Conservation (phyloP, 2,329 filamentous ascomycete genomes). For the Penicillium sumatraense region DNA sequence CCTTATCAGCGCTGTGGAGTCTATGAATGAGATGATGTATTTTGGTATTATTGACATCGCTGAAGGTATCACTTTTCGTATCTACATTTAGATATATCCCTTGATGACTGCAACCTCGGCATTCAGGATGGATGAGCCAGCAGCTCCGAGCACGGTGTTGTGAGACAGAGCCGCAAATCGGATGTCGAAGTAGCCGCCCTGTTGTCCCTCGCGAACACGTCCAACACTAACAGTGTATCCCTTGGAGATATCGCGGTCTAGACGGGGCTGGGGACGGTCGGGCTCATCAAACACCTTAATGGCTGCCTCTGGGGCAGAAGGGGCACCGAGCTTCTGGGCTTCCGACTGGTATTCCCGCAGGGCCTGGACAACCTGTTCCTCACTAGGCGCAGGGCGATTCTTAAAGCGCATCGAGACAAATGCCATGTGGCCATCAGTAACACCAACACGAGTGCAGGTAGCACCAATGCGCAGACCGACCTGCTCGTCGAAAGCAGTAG, state of each 20-base stretch:
- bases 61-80: constrained; percentile 25
- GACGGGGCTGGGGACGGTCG: constrained; percentile 86
- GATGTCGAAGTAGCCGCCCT: constrained; percentile 85
- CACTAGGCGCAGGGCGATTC: constrained; percentile 72
- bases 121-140: constrained; percentile 94
- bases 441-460: constrained; percentile 91
- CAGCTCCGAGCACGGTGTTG: constrained; percentile 89
- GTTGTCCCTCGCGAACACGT: constrained; percentile 78
- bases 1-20: background rate
- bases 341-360: constrained; percentile 82
- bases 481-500: constrained; percentile 78
- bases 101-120: constrained; percentile 91
- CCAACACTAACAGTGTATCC: constrained; percentile 94
- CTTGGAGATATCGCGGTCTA: constrained; percentile 82
- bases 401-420: constrained; percentile 87
- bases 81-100: constrained; percentile 68
- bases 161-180: constrained; percentile 95
- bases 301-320: constrained; percentile 78
- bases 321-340: constrained; percentile 80
- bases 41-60: constrained; percentile 18
- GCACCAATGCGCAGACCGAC: constrained; percentile 75
- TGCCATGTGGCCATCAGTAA: constrained; percentile 93
- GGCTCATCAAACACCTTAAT: constrained; percentile 90
- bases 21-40: constrained; percentile 1
- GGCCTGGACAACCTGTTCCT: constrained; percentile 76